phyloP scores from a whole-genome alignment of 2,329 filamentous ascomycete genomes.

The Aspergillus tanneri region DNA sequence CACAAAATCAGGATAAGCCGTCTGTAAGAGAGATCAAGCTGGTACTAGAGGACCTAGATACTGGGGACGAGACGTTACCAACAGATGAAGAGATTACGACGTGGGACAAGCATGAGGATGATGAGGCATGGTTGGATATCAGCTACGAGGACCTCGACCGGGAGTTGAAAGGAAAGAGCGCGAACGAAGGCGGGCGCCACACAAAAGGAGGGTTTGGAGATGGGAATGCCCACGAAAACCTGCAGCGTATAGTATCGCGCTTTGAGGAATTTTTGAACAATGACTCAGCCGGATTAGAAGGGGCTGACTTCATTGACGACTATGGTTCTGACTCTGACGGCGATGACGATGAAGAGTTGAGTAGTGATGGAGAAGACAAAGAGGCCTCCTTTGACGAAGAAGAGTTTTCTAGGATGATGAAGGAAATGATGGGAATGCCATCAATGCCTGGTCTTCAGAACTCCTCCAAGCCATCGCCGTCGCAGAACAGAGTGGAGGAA shows the following conservation, averaged over 20 bases:
- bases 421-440: conserved; percentile 79
- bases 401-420: conserved; percentile 84
- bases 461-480: conserved; percentile 19
- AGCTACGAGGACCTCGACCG: conserved; percentile 84
- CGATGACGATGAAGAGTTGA: conserved; percentile 54
- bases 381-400: conserved; percentile 79
- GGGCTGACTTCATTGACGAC: conserved; percentile 66
- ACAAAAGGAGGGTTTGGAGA: conserved; percentile 45
- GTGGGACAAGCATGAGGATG: conserved; percentile 74
- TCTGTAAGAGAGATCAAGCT: conserved; percentile 73
- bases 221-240: conserved; percentile 52
- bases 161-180: conserved; percentile 65
- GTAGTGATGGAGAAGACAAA: conserved; percentile 67
- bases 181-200: conserved; percentile 22
- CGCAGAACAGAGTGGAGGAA: conserved; percentile 43
- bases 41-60: conserved; percentile 70
- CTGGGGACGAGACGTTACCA: conserved; percentile 70
- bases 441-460: conserved; percentile 34
- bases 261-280: conserved; percentile 92
- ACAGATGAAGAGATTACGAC: conserved; percentile 66
- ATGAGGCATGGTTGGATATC: conserved; percentile 90
- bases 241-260: conserved; percentile 88
- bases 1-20: conserved; percentile 66
- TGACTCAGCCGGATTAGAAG: conserved; percentile 75
- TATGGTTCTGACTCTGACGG: conserved; percentile 66